Conservation (phyloP, 768 basidiomycete species). For the Lyophyllum decastes region DNA sequence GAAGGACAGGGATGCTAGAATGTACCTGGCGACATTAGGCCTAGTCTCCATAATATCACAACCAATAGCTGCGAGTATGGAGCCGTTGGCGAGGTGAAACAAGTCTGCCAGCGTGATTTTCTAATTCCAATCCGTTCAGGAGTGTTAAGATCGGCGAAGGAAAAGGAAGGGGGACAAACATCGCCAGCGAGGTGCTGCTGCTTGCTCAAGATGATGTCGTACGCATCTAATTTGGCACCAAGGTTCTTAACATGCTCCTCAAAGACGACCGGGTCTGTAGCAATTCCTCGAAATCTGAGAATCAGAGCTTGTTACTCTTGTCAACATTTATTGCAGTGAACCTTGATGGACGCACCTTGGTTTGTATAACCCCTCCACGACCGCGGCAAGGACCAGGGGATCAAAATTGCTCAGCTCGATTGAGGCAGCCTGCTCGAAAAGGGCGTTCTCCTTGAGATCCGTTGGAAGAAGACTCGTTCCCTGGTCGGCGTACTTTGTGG, state of each 20-base stretch:
- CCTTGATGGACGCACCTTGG: constrained; percentile 31
- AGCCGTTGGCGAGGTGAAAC: constrained; percentile 43
- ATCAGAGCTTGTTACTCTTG: neutral
- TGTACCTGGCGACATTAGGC: constrained; percentile 48
- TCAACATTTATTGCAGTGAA: neutral
- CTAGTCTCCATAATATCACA: constrained; percentile 29
- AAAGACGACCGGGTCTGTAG: constrained; percentile 45
- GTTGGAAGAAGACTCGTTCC: constrained; percentile 44
- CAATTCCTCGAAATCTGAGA: constrained; percentile 42
- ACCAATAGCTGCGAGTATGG: constrained; percentile 23
- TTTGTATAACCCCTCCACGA: constrained; percentile 52
- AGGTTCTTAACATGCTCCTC: constrained; percentile 28
- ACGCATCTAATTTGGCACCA: constrained; percentile 47
- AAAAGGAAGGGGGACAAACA: constrained; percentile 52
- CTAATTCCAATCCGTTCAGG: constrained; percentile 23
- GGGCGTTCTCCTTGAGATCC: constrained; percentile 35
- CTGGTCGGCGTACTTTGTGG: constrained; percentile 40
- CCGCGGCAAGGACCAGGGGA: constrained; percentile 39
- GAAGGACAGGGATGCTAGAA: too few relatives aligned
- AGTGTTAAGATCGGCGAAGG: constrained; percentile 39
- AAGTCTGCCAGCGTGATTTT: constrained; percentile 47
- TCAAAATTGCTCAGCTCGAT: constrained; percentile 59
- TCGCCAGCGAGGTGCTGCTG: constrained; percentile 59
- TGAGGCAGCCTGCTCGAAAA: constrained; percentile 54
- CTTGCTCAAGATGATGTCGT: constrained; percentile 58